Conservation (phyloP, 2,329 filamentous ascomycete species). For the Westerdykella sp. region DNA sequence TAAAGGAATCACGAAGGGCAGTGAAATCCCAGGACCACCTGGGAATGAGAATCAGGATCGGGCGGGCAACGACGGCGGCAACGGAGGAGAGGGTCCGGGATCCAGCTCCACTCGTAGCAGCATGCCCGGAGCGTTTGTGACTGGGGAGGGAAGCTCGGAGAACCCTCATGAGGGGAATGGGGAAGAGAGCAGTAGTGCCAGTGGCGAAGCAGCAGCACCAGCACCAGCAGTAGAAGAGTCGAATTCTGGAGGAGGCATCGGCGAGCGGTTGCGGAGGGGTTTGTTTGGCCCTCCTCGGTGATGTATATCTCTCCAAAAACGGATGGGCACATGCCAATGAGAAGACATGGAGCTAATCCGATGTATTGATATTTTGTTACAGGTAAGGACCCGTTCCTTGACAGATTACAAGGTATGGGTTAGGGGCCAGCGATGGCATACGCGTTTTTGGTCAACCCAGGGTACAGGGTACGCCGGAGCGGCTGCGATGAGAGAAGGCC, state of each 20-base stretch:
- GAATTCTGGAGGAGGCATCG: slow-evolving; percentile 13
- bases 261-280: slow-evolving; percentile 30
- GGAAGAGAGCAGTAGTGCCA: background rate
- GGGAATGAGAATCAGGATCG: slow-evolving; percentile 4
- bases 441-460: too few relatives aligned
- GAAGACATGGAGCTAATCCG: too few relatives aligned
- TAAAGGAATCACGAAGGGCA: slow-evolving; percentile 43
- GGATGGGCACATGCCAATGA: too few relatives aligned
- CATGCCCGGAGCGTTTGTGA: slow-evolving; percentile 28
- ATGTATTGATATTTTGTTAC: too few relatives aligned
- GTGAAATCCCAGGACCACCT: slow-evolving; percentile 12
- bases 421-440: too few relatives aligned
- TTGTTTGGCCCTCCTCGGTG: slow-evolving; percentile 22
- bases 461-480: too few relatives aligned
- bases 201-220: background rate
- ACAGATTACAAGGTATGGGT: too few relatives aligned
- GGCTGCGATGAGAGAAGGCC: too few relatives aligned
- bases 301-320: background rate
- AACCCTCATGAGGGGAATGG: slow-evolving; percentile 6
- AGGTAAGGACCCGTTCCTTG: too few relatives aligned
- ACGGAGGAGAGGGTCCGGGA: background rate
- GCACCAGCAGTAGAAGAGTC: slow-evolving; percentile 1
- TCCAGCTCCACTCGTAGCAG: slow-evolving; percentile 1
- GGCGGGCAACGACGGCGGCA: background rate
- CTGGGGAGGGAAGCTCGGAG: slow-evolving; percentile 13